Percentiles rank a stretch among this genome's conserved stretches.
These are phyloP conservation scores for Solanum piurae DNA, from an alignment of 257 asterid species.

Conservation along the genomic window DNA sequence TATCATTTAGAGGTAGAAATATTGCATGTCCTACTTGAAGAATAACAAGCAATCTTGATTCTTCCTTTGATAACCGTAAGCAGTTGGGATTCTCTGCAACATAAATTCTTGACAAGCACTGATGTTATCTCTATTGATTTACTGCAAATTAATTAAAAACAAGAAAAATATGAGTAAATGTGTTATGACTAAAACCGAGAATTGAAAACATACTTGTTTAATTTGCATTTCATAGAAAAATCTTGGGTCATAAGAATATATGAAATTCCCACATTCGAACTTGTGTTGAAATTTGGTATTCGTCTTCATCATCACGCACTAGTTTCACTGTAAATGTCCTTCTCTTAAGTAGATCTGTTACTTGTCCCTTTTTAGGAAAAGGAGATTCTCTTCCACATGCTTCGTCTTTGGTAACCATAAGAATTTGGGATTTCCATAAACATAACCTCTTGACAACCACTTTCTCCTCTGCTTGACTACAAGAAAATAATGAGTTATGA, in stretches of 20 bases:
- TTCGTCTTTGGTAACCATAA: background rate
- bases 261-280: background rate
- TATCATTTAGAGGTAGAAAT: background rate
- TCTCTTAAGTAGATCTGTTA: background rate
- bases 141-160: background rate
- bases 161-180: too few relatives aligned
- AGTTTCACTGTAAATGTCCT: too few relatives aligned
- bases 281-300: background rate
- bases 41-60: background rate
- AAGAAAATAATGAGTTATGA: background rate
- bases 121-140: background rate
- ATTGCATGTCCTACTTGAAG: background rate
- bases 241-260: background rate
- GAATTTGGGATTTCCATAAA: background rate
- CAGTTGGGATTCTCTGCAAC: background rate
- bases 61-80: background rate
- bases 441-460: background rate
- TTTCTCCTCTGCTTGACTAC: background rate
- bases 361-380: background rate
- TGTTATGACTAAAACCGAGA: background rate
- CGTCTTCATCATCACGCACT: background rate
- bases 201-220: background rate
- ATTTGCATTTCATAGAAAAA: background rate
- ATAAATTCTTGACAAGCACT: background rate
- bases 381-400: background rate